Conservation (phyloP, 805 yeast species). For the Torulaspora delbrueckii region DNA sequence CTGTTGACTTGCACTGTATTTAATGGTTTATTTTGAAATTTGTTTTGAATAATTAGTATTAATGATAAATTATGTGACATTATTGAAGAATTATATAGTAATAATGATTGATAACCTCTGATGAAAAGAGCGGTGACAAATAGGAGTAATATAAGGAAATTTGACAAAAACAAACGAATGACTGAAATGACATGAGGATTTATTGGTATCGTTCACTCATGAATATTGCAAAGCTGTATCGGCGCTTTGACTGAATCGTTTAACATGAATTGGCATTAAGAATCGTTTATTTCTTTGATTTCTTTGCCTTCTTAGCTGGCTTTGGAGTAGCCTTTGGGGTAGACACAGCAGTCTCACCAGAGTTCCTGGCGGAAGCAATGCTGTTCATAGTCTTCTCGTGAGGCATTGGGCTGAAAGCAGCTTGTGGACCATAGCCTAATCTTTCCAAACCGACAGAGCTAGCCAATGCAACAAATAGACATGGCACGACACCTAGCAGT, state of each 20-base stretch:
- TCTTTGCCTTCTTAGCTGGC: conserved; percentile 21
- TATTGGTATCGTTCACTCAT: conserved; percentile 8
- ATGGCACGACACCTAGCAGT: conserved; percentile 36
- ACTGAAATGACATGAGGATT: conserved; percentile 1
- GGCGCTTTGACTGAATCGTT: background rate
- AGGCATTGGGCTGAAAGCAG: conserved; percentile 9
- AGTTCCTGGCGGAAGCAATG: conserved; percentile 38
- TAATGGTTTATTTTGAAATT: background rate
- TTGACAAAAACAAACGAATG: conserved; percentile 7
- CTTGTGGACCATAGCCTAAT: conserved; percentile 20
- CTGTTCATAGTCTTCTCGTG: conserved; percentile 13
- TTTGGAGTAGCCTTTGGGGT: conserved; percentile 10
- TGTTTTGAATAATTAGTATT: conserved; percentile 3
- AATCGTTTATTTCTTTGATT: conserved; percentile 1
- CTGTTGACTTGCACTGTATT: no score
- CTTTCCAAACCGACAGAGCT: conserved; percentile 23
- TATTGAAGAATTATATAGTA: conserved; percentile 2
- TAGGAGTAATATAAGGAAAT: conserved; percentile 3
- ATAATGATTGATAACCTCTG: conserved; percentile 6
- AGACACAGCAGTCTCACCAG: conserved; percentile 41
- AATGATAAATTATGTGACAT: conserved; percentile 4
- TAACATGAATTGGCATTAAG: background rate
- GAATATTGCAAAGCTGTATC: background rate
- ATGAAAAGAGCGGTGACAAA: conserved; percentile 1
- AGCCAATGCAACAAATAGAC: conserved; percentile 21